A percentile compares a stretch with the other conserved stretches of the same genome.
phyloP scores from a whole-genome alignment of 2,329 filamentous ascomycete species.

The Aspergillus terreus region DNA sequence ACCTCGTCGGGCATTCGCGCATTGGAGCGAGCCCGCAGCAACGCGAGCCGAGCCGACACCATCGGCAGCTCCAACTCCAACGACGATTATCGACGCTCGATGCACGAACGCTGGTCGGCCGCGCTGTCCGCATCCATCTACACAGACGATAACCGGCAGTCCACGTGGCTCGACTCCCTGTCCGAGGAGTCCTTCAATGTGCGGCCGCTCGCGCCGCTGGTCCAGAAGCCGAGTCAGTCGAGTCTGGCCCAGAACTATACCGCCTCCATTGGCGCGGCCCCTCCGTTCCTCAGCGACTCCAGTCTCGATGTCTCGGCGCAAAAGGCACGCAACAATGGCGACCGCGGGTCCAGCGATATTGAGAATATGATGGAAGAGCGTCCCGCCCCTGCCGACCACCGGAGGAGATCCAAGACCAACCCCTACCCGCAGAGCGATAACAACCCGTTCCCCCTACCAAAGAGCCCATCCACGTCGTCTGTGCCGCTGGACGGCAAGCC shows the following conservation, averaged over 20 bases:
- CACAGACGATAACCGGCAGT: conserved; percentile 31
- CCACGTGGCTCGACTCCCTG: conserved; percentile 26
- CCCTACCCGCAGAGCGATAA: conserved; percentile 11
- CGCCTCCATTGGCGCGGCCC: conserved; percentile 33
- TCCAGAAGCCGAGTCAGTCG: conserved; percentile 28
- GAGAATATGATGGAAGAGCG: conserved; percentile 17
- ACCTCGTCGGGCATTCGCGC: conserved; percentile 31
- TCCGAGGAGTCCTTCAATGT: conserved; percentile 22
- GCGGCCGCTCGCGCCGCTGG: conserved; percentile 18
- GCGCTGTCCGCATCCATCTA: conserved; percentile 35
- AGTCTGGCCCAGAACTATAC: conserved; percentile 38
- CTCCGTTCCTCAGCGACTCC: conserved; percentile 37
- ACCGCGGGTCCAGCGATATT: conserved; percentile 15
- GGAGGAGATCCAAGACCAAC: conserved; percentile 20
- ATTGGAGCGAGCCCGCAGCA: conserved; percentile 32
- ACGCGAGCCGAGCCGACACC: conserved; percentile 33
- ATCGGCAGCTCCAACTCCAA: conserved; percentile 28
- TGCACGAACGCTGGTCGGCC: conserved; percentile 29
- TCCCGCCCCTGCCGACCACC: conserved; percentile 13
- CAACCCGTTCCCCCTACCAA: conserved; percentile 5
- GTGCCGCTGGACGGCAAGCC: conserved; percentile 12
- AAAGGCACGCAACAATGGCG: conserved; percentile 17
- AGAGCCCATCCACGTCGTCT: conserved; percentile 17
- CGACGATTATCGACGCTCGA: conserved; percentile 29
- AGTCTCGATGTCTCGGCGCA: conserved; percentile 26